Evolutionary conservation across 2,329 filamentous ascomycete genomes (phyloP).

Genomic region (Ciborinia camelliae): DNA sequence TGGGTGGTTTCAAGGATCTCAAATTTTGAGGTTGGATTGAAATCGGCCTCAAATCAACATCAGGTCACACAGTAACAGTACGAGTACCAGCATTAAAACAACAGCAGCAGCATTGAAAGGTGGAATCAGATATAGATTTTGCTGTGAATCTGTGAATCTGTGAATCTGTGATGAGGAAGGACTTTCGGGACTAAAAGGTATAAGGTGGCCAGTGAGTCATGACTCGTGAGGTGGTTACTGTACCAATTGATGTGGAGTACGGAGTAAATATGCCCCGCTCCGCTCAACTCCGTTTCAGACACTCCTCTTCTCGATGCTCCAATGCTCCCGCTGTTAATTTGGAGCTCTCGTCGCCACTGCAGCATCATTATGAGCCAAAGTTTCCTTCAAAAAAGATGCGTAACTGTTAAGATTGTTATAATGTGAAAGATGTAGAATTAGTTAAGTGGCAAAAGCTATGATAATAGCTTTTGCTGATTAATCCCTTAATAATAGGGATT

Average conservation of each 20-base stretch:
- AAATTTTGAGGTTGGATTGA: not conserved
- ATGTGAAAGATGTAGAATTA: no score
- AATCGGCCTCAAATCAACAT: not conserved
- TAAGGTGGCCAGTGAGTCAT: not conserved
- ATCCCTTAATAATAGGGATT: no score
- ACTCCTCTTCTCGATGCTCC: not conserved
- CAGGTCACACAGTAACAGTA: not conserved
- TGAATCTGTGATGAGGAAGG: no score
- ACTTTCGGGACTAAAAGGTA: no score
- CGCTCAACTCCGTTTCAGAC: no score
- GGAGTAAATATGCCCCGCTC: not conserved
- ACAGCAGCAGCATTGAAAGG: not conserved
- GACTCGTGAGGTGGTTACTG: no score
- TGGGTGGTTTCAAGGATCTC: not conserved
- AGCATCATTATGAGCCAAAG: not conserved
- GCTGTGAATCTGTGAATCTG: no score
- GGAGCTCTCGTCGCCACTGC: not conserved
- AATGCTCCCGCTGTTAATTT: not conserved
- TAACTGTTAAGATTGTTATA: no score
- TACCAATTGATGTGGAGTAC: no score
- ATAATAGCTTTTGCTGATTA: no score
- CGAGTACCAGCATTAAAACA: not conserved
- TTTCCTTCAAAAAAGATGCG: no score
- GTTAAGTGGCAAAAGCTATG: no score
- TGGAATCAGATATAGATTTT: not conserved